phyloP scores from a whole-genome alignment of 2,329 filamentous ascomycete species.

The Ceratocystis cubensis region DNA sequence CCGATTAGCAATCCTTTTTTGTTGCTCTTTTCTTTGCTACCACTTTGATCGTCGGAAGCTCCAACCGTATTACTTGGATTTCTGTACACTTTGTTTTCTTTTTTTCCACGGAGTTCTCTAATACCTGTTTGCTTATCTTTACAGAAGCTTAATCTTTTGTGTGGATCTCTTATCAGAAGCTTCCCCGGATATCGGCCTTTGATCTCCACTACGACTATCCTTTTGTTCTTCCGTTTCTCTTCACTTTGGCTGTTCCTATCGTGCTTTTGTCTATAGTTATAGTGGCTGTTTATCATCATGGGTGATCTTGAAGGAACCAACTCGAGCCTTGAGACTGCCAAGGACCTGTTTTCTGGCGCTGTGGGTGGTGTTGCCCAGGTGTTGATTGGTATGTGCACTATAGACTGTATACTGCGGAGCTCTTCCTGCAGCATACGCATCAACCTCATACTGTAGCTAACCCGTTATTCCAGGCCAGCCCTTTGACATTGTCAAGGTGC shows the following conservation, averaged over 20 bases:
- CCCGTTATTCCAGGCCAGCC: conserved; percentile 42
- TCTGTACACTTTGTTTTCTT: background rate
- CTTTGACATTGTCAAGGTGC: conserved; percentile 93
- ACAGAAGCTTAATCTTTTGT: background rate
- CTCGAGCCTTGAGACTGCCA: conserved; percentile 50
- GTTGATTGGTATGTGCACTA: conserved; percentile 59
- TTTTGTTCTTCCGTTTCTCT: background rate
- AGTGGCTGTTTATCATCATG: conserved; percentile 7
- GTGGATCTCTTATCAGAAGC: background rate
- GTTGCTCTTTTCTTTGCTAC: background rate
- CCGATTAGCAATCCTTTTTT: background rate
- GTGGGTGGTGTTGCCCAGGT: conserved; percentile 90
- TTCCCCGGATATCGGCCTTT: conserved; percentile 8
- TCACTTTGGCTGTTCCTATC: background rate
- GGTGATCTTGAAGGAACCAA: conserved; percentile 19
- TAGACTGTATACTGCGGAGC: conserved; percentile 18
- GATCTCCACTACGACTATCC: background rate
- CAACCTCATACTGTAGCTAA: background rate
- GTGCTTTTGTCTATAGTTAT: too few relatives aligned
- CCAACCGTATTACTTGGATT: too few relatives aligned
- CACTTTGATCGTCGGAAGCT: too few relatives aligned
- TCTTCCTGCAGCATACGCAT: too few relatives aligned
- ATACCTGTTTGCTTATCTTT: background rate
- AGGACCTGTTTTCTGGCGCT: conserved; percentile 85
- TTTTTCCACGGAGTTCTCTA: background rate